Conservation (phyloP, 176 grass and related monocot species). For the Rhynchospora tenuis region DNA sequence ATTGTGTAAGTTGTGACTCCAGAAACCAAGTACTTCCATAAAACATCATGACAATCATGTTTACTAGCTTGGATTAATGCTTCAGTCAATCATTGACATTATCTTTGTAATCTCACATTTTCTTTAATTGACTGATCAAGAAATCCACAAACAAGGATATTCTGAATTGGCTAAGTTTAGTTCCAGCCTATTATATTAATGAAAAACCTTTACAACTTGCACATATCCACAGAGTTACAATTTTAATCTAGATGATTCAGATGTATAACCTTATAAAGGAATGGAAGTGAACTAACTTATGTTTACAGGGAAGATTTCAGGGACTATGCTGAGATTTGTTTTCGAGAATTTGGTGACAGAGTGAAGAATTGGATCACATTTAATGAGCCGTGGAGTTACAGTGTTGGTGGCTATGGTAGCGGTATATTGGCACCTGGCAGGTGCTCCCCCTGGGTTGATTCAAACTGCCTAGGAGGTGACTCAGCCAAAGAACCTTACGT, state of each 20-base stretch:
- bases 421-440: constrained; percentile 66
- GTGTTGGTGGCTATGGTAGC: constrained; percentile 40
- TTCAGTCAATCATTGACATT: background rate
- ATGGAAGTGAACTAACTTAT: background rate
- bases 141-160: background rate
- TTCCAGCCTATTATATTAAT: background rate
- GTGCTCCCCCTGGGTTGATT: constrained; percentile 33
- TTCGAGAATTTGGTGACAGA: constrained; percentile 66
- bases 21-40: background rate
- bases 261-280: too few species aligned
- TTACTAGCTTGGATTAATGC: background rate
- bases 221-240: background rate
- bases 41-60: background rate
- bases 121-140: background rate
- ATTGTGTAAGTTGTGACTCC: constrained; percentile 56
- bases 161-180: background rate
- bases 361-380: constrained; percentile 89
- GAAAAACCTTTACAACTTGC: background rate
- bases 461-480: constrained; percentile 51
- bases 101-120: background rate
- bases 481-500: constrained; percentile 65
- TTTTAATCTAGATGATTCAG: background rate
- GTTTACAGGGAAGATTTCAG: constrained; percentile 63
- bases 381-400: constrained; percentile 84
- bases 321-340: constrained; percentile 64